Base-by-base conservation (phyloP, 352 stramenopile genomes). In the Phytophthora sp. region DNA sequence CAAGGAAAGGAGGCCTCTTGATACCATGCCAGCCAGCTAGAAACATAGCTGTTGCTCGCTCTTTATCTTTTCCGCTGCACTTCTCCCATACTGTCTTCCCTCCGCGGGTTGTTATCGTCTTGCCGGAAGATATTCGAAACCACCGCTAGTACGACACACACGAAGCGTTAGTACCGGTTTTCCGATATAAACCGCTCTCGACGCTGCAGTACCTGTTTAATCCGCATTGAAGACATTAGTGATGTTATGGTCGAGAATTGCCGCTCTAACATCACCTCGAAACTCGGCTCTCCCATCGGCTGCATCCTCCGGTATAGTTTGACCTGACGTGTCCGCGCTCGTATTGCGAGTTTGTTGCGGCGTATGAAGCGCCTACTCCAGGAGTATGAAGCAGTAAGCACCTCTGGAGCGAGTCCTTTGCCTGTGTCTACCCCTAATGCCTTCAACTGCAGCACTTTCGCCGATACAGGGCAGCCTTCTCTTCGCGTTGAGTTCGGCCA, bases 121-220 rank as follows among this genome's bases (percentile, higher is more conserved):
- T 50, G 13, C 33, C 0, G 57, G 65, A 1, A 69, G 9, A 35
- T 73, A 68, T n/a, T 69, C 35, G 16, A 73, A 73, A n/a, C n/a
- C n/a, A n/a, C n/a, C n/a, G n/a, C n/a, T n/a, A n/a, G n/a, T n/a
- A n/a, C n/a, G n/a, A n/a, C n/a, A n/a, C n/a, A n/a, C n/a, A n/a
- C n/a, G n/a, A n/a, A n/a, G n/a, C n/a, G n/a, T n/a, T n/a, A n/a
- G n/a, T n/a, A n/a, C n/a, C n/a, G n/a, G n/a, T n/a, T n/a, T n/a
- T n/a, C n/a, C n/a, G n/a, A n/a, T n/a, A n/a, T n/a, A n/a, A n/a
- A n/a, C n/a, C n/a, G n/a, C n/a, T n/a, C n/a, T n/a, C n/a, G n/a
- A n/a, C n/a, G n/a, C n/a, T n/a, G n/a, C n/a, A n/a, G n/a, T 33
- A 41, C 39, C 54, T 29, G 54, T 54, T 35, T 52, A 20, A 13